Conservation (phyloP, 371 early-diverging fungal genomes). For the Apophysomyces variabilis region DNA sequence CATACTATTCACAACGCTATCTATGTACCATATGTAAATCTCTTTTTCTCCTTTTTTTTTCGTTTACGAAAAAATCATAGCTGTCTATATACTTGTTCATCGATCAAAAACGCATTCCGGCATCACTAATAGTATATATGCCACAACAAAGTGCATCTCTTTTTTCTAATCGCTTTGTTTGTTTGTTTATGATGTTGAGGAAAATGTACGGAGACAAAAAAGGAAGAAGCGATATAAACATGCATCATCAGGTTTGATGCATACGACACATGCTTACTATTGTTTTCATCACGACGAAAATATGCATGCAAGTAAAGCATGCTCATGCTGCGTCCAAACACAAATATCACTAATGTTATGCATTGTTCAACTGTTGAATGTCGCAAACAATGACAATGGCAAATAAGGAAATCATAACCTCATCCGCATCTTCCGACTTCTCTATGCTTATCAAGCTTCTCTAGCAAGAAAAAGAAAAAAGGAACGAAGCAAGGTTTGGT, state of each 20-base stretch:
- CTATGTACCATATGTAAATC: conserved; percentile 6
- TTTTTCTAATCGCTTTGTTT: not conserved
- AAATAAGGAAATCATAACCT: not conserved
- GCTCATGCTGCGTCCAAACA: conserved; percentile 11
- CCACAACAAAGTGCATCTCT: conserved; percentile 1
- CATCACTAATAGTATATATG: conserved; percentile 9
- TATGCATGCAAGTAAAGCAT: conserved; percentile 8
- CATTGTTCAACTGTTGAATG: conserved; percentile 5
- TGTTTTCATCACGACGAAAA: conserved; percentile 12
- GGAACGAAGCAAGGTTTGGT: not conserved
- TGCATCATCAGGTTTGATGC: conserved; percentile 11
- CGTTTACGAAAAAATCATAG: not conserved
- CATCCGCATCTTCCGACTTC: not conserved
- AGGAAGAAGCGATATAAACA: conserved; percentile 6
- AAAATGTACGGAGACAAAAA: not conserved
- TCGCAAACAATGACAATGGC: conserved; percentile 6
- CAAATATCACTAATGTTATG: conserved; percentile 8
- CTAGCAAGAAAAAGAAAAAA: no score
- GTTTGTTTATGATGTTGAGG: conserved; percentile 1
- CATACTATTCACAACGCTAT: not conserved
- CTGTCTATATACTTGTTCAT: not conserved
- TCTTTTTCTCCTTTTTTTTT: not conserved
- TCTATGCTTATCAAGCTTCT: no score
- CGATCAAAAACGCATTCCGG: not conserved
- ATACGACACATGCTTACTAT: conserved; percentile 10